Evolutionary conservation across 768 basidiomycete species (phyloP).

Genomic region (Tricholomella constricta): DNA sequence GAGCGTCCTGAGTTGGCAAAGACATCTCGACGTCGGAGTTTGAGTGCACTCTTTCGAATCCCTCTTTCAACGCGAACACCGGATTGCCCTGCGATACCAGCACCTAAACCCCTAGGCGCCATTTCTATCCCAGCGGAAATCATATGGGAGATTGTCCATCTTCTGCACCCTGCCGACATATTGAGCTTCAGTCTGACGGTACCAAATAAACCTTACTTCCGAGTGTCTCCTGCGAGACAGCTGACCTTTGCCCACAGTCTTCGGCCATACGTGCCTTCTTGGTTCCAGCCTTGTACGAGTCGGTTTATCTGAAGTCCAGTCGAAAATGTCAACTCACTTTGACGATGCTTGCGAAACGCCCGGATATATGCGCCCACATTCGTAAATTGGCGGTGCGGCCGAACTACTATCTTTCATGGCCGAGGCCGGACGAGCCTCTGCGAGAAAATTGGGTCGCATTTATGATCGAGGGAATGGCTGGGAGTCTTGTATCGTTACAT

Average conservation of each 20-base stretch:
- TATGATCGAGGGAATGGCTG: conserved; percentile 36
- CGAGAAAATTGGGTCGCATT: conserved; percentile 44
- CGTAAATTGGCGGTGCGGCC: conserved; percentile 48
- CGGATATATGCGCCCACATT: conserved; percentile 40
- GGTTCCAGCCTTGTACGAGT: conserved; percentile 44
- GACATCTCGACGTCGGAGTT: conserved; percentile 26
- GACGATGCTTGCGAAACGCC: conserved; percentile 33
- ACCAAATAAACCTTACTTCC: conserved; percentile 19
- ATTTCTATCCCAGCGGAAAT: conserved; percentile 43
- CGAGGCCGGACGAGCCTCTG: conserved; percentile 40
- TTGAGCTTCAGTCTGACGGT: conserved; percentile 45
- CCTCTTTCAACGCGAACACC: conserved; percentile 32
- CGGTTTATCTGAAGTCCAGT: conserved; percentile 46
- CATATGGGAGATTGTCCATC: conserved; percentile 38
- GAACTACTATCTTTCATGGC: conserved; percentile 56
- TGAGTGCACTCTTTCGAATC: conserved; percentile 37
- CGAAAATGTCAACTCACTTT: conserved; percentile 39
- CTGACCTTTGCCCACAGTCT: conserved; percentile 25
- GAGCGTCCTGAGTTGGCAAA: conserved; percentile 12
- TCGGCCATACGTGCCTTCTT: conserved; percentile 32
- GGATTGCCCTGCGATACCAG: conserved; percentile 25
- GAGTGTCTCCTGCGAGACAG: neutral
- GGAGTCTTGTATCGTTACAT: conserved; percentile 33
- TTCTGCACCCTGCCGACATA: conserved; percentile 38
- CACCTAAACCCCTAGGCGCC: conserved; percentile 24